Evolutionary conservation across 2,329 filamentous ascomycete species (phyloP), one percentile per base, ranked within the genome.

Genomic region (Blastomyces silverae): DNA sequence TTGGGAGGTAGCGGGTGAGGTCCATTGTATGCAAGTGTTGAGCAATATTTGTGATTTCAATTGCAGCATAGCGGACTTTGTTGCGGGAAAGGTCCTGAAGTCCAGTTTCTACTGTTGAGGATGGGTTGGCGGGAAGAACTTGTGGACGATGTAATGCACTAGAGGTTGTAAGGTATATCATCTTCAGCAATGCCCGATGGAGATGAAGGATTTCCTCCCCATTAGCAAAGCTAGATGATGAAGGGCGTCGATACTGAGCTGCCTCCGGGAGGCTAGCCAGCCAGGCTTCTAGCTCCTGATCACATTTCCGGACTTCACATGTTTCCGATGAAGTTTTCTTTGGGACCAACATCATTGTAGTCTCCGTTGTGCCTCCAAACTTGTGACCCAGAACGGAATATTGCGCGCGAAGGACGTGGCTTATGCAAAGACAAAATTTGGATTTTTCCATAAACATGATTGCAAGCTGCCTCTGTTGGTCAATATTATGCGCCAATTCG

Each of bases 111-210:
- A 81, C 79, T 3, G 77, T 78, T 8, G 81, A 80, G 52, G 77
- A 76, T 13, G 88, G 86, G 15, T 86, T 86, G 0, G 88, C 88
- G 0, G 92, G 91, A 52, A 96, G 83, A 66, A 97, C 93, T 69
- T 96, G 92, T 1, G 93, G 93, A 39, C 93, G 87, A 75, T 97
- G 92, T 22, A 97, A 82, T 2, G 93, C 93, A 62, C 91, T 96
- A 22, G 95, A 84, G 0, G 92, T 95, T 1, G 93, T 95, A 75
- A 92, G 90, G 77, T 95, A 96, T 1, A 96, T 87, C 89, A 97
- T 95, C 76, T 96, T 91, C 46, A 97, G 80, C 25, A 97, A 82
- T n/a, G 90, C 90, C 59, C 90, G 85, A 74, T 96, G 91, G 2
- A 96, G 78, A 67, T 84, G 81, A 60, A 88, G 72, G 15, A 81